A percentile compares a stretch with the other conserved stretches of the same genome.
These are phyloP conservation scores for Peronospora belbahrii DNA, from an alignment of 352 stramenopile species.

Conservation along the genomic window DNA sequence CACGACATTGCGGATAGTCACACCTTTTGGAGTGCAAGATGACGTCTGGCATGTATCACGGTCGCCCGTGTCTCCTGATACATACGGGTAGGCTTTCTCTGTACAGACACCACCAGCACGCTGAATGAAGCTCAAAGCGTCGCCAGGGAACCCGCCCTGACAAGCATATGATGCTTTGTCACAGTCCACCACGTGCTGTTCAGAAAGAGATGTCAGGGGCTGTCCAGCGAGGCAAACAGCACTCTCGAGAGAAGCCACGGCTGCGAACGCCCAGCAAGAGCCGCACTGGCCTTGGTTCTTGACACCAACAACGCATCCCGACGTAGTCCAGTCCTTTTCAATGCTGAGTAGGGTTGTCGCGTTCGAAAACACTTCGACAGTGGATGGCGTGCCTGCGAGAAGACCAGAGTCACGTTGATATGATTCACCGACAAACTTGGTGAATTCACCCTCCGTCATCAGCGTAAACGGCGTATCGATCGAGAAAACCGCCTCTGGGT, in stretches of 20 bases:
- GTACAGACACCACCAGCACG: slow-evolving; percentile 66
- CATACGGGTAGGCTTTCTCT: slow-evolving; percentile 78
- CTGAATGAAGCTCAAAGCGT: slow-evolving; percentile 88
- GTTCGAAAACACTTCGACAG: slow-evolving; percentile 5
- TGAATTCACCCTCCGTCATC: slow-evolving; percentile 65
- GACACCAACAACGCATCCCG: slow-evolving; percentile 51
- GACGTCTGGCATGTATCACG: slow-evolving; percentile 21
- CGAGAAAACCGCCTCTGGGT: slow-evolving; percentile 59
- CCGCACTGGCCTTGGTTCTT: slow-evolving; percentile 97
- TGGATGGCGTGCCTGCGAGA: neutral
- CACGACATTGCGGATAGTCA: slow-evolving; percentile 44
- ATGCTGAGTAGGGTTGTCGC: slow-evolving; percentile 2
- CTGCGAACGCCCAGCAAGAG: slow-evolving; percentile 97
- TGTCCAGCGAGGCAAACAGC: slow-evolving; percentile 77
- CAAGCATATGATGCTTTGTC: slow-evolving; percentile 80
- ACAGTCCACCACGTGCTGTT: slow-evolving; percentile 92
- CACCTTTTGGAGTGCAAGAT: slow-evolving; percentile 26
- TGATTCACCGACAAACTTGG: slow-evolving; percentile 38
- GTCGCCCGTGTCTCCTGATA: slow-evolving; percentile 32
- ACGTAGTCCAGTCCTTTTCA: slow-evolving; percentile 56
- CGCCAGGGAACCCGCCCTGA: slow-evolving; percentile 81
- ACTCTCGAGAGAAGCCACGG: slow-evolving; percentile 87
- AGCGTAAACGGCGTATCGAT: slow-evolving; percentile 63
- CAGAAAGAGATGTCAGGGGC: slow-evolving; percentile 76
- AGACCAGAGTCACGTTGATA: slow-evolving; percentile 19